Evolutionary conservation across 1,139 yeast species (phyloP), one percentile per base, ranked within the genome.

Genomic region (Debaryomycetaceae sp.): DNA sequence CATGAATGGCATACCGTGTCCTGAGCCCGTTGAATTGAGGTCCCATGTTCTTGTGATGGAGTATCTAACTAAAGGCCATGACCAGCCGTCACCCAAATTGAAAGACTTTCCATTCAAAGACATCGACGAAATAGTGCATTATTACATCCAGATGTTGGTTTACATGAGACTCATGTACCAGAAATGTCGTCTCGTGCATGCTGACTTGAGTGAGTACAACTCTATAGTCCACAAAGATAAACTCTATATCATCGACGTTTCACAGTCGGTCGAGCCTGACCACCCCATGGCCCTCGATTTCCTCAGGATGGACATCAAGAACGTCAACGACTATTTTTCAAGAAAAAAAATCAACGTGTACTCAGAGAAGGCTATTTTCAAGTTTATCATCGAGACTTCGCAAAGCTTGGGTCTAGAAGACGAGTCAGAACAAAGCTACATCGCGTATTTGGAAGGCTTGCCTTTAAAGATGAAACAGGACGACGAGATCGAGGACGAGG

Each of bases 271-370:
- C 19, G 98, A 94, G 59, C 98, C 96, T 17, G 97, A 91, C 52
- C 99, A 94, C 61, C 98, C 98, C 5, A 89, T 88, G 87, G 87
- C 96, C 34, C 71, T 92, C 45, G 98, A 92, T 58, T 94, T 94
- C 57, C 66, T 94, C 44, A 73, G 99, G 57, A 92, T 92, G 98
- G 99, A 94, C 63, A 91, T 94, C 55, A 92, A 91, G 61, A 94
- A 94, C 55, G 89, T 92, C 15, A 92, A 89, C 56, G 94, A 87
- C 53, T 94, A 83, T 60, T 94, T 94, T 55, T 69, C 72, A 42
- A 73, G 82, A 44, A 76, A 76, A 53, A 81, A 83, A 58, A 87
- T 89, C 32, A 75, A 78, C 41, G 84, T 87, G 4, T 85, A 86
- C 50, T 80, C 95, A 2, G 98, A 92, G 59, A 73, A 95, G 46